A percentile compares a stretch with the other conserved stretches of the same genome.
phyloP scores from a whole-genome alignment of 2,329 filamentous ascomycete species.

The Neonectria hederae region DNA sequence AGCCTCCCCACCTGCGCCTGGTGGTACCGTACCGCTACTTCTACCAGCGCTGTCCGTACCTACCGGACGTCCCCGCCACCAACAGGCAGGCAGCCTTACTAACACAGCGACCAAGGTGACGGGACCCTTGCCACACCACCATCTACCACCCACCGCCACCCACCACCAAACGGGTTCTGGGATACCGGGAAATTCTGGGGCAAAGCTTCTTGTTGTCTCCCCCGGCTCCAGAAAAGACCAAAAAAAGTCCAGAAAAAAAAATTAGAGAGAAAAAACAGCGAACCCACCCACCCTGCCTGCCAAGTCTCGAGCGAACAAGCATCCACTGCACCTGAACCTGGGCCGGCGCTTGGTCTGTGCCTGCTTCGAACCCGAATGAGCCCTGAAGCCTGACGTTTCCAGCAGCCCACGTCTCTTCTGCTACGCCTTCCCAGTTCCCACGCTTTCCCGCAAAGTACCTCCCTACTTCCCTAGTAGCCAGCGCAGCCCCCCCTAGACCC shows the following conservation, averaged over 20 bases:
- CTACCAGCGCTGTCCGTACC: constrained; percentile 8
- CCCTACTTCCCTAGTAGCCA: neutral
- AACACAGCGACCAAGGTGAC: constrained; percentile 7
- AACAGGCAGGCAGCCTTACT: constrained; percentile 9
- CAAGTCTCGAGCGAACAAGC: neutral
- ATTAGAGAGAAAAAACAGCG: constrained; percentile 1
- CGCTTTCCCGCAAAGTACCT: neutral
- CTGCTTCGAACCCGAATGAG: constrained; percentile 5
- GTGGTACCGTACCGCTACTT: constrained; percentile 24
- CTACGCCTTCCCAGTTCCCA: neutral
- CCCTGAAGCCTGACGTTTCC: constrained; percentile 18
- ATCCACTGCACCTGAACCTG: constrained; percentile 23
- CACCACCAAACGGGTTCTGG: constrained; percentile 23
- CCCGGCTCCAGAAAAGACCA: constrained; percentile 12
- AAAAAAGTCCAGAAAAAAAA: constrained; percentile 9
- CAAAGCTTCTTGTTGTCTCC: constrained; percentile 18
- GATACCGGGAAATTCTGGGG: constrained; percentile 22
- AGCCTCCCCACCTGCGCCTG: constrained; percentile 7
- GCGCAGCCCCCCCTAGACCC: neutral
- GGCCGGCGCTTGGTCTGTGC: constrained; percentile 22
- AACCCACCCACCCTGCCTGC: constrained; percentile 3
- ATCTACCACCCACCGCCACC: constrained; percentile 14
- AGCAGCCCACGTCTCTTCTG: neutral
- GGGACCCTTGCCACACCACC: constrained; percentile 25
- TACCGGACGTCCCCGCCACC: constrained; percentile 16